Evolutionary conservation across 2,329 filamentous ascomycete genomes (phyloP), one percentile per base, ranked within the genome.

Genomic region (Colletotrichum sp.): DNA sequence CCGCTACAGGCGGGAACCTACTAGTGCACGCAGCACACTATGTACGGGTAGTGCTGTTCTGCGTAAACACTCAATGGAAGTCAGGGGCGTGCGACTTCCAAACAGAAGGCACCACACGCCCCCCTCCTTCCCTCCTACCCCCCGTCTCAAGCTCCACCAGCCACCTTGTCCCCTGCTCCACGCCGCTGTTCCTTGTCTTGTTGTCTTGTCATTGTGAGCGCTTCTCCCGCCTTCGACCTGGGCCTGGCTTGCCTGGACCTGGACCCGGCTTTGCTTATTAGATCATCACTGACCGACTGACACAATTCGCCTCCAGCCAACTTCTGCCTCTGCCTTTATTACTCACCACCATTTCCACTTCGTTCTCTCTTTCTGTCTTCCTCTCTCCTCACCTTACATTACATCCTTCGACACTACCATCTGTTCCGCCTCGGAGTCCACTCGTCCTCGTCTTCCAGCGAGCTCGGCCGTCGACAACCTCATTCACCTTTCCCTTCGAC

Each of bases 151-250:
- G 69, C 67, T 60, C 72, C 75, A 75, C 75, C 68, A 71, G 75
- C 75, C 75, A 69, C 75, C 75, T 59, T 72, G 63, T 75, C 72
- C 75, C 75, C 71, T 73, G 70, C 71, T 72, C 70, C 64, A 73
- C 55, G 72, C 52, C 62, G 59, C 28, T 60, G 68, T 70, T 75
- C 73, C 73, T 72, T 75, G 73, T 72, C 73, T 68, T 75, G 69
- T 74, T 69, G 71, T 63, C 55, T 72, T 76, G 69, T 74, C 74
- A 69, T 74, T 76, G 74, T 69, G 74, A 76, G 74, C 74, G 74
- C 74, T 76, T 76, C 74, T 76, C 74, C 65, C 74, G 74, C 70
- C 73, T 76, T 76, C 70, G 73, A 73, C 73, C 64, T 74, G 74
- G 70, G 59, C 65, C 69, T 59, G 72, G 57, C 72, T 71, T 75